A percentile compares a stretch with the other conserved stretches of the same genome.
These are phyloP conservation scores for Umbellularia californica DNA, from an alignment of 164 flowering plant species.

Conservation along the genomic window DNA sequence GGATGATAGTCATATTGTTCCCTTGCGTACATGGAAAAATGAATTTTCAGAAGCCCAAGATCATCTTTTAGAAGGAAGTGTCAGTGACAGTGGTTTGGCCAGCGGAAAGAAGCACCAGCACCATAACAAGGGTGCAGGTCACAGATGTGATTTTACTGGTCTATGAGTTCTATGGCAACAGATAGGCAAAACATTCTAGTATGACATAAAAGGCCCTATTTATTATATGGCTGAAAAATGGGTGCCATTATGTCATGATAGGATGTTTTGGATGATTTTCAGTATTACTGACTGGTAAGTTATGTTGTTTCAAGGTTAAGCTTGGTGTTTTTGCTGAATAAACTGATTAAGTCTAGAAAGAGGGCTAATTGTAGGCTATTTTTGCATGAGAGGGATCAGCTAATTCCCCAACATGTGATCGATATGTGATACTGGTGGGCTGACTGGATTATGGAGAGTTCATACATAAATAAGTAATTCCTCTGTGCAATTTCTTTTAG, in stretches of 20 bases:
- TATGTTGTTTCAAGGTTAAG: background rate
- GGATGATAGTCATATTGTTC: conserved; percentile 76
- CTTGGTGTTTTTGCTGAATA: background rate
- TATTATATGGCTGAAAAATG: background rate
- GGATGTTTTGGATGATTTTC: background rate
- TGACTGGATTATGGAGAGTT: background rate
- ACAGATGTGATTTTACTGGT: conserved; percentile 17
- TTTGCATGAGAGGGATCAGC: background rate
- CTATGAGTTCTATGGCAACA: conserved; percentile 3
- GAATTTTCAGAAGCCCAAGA: conserved; percentile 76
- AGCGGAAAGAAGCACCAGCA: conserved; percentile 38
- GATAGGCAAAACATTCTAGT: background rate
- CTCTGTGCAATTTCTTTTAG: no score
- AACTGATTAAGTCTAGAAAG: background rate
- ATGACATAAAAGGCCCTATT: background rate
- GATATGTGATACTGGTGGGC: background rate
- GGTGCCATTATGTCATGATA: background rate
- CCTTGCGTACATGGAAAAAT: conserved; percentile 55
- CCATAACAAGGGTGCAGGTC: conserved; percentile 24
- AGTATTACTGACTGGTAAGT: background rate
- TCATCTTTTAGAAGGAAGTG: conserved; percentile 57
- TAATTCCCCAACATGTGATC: background rate
- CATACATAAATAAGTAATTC: background rate
- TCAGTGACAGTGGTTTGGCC: conserved; percentile 78
- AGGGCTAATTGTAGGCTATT: background rate